Percentiles rank a stretch among this genome's conserved stretches.
Evolutionary conservation across 176 grass and related monocot species (phyloP).

Genomic region (Triticum urartu): DNA sequence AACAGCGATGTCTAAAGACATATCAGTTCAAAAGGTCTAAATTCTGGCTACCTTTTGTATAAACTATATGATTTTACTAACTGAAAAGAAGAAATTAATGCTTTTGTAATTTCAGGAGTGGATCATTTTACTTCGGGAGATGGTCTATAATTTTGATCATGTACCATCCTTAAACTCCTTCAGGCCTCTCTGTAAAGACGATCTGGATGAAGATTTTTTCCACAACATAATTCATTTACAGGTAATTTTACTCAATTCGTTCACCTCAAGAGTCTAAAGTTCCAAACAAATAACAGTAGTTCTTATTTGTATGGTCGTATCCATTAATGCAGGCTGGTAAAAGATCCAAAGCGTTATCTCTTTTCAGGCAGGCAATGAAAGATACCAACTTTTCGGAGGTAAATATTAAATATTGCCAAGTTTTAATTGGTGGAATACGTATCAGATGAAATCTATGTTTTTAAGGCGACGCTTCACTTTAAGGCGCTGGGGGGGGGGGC

Average conservation of each 20-base stretch:
- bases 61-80: not conserved
- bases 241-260: conserved; percentile 55
- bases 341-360: conserved; percentile 81
- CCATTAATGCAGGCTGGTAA: conserved; percentile 65
- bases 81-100: conserved; percentile 22
- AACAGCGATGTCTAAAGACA: conserved; percentile 73
- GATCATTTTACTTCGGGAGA: conserved; percentile 79
- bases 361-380: conserved; percentile 63
- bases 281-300: not conserved
- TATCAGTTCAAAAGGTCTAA: conserved; percentile 75
- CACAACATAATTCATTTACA: conserved; percentile 92
- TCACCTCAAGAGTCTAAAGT: not conserved
- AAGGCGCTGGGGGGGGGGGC: too few species aligned
- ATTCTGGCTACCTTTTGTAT: conserved; percentile 18
- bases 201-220: conserved; percentile 93
- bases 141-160: conserved; percentile 70
- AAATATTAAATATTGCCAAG: conserved; percentile 12
- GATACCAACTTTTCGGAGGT: conserved; percentile 81
- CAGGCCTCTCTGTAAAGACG: conserved; percentile 70
- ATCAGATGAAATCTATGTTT: not conserved
- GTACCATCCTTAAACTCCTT: conserved; percentile 71
- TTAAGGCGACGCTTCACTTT: too few species aligned
- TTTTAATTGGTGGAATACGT: not conserved
- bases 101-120: conserved; percentile 67
- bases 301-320: conserved; percentile 36